Evolutionary conservation across 106 monocot genomes (phyloP).

Genomic region (Agapanthus africanus): DNA sequence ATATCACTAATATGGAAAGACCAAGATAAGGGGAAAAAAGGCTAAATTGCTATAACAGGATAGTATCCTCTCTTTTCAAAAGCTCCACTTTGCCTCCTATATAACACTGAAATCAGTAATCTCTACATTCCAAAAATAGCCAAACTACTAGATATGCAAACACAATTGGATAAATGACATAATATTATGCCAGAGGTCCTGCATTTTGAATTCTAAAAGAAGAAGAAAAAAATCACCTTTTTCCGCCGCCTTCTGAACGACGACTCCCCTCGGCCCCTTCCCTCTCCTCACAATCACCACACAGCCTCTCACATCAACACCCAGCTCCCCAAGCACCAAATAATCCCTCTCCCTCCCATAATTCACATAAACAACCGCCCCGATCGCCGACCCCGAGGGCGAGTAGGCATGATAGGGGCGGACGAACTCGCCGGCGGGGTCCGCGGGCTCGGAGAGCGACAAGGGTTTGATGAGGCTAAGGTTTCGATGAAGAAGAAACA

Average conservation of each 20-base stretch:
- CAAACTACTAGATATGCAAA: too few species aligned
- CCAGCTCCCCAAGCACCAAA: constrained; percentile 22
- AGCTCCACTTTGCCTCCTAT: too few species aligned
- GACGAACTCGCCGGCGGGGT: constrained; percentile 16
- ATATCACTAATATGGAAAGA: neutral
- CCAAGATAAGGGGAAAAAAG: too few species aligned
- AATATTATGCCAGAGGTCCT: too few species aligned
- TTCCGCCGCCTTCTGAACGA: constrained; percentile 51
- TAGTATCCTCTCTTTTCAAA: too few species aligned
- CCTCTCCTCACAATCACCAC: constrained; percentile 43
- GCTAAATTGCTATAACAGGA: too few species aligned
- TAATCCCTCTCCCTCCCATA: constrained; percentile 61
- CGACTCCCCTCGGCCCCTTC: constrained; percentile 46
- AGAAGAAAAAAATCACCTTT: constrained; percentile 10
- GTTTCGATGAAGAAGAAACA: constrained; percentile 38
- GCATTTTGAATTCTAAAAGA: too few species aligned
- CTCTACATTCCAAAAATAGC: neutral
- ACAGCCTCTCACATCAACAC: constrained; percentile 39
- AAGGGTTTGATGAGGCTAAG: constrained; percentile 27
- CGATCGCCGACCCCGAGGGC: constrained; percentile 51
- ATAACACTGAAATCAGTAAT: too few species aligned
- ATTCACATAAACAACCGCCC: constrained; percentile 50
- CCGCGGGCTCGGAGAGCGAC: constrained; percentile 49
- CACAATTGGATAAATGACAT: too few species aligned
- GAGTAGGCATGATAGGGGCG: constrained; percentile 77